Evolutionary conservation across 352 stramenopile genomes (phyloP).

Genomic region (Thalassiosira mediterranea): DNA sequence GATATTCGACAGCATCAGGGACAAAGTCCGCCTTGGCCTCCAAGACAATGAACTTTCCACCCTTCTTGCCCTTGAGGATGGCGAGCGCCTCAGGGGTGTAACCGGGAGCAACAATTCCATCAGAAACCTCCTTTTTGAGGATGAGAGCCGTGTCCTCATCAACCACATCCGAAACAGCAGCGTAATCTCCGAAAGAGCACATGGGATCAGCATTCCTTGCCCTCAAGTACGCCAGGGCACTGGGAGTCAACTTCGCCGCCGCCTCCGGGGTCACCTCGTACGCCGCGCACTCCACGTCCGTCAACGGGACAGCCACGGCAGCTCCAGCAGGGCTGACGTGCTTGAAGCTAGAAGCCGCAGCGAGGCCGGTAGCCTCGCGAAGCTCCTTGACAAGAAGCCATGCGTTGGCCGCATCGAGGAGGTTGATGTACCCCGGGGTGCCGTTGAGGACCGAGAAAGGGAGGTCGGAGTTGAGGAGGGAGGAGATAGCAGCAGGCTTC

Average conservation of each 20-base stretch:
- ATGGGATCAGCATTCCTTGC: constrained; percentile 98
- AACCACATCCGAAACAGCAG: constrained; percentile 96
- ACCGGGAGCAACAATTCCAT: constrained; percentile 98
- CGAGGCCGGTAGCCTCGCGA: constrained; percentile 91
- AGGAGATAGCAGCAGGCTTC: constrained; percentile 90
- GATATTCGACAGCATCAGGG: constrained; percentile 94
- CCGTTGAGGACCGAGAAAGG: constrained; percentile 87
- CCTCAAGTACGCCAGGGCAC: constrained; percentile 96
- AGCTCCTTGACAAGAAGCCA: constrained; percentile 98
- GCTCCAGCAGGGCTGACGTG: constrained; percentile 96
- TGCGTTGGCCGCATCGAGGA: constrained; percentile 98
- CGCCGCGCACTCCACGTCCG: constrained; percentile 88
- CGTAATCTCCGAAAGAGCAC: constrained; percentile 99
- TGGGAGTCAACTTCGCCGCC: constrained; percentile 89
- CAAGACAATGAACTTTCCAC: constrained; percentile 98
- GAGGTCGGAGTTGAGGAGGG: constrained; percentile 69
- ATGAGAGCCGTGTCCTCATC: constrained; percentile 98
- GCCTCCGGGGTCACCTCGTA: constrained; percentile 91
- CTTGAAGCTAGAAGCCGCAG: constrained; percentile 97
- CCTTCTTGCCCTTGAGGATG: constrained; percentile 99
- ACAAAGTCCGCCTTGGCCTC: constrained; percentile 91
- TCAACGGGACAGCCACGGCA: constrained; percentile 96
- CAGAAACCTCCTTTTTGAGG: constrained; percentile 98
- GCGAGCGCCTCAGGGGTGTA: constrained; percentile 97
- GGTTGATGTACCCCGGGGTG: constrained; percentile 99